Evolutionary conservation across 2,329 filamentous ascomycete species (phyloP).

Genomic region (Fusarium stilboides): DNA sequence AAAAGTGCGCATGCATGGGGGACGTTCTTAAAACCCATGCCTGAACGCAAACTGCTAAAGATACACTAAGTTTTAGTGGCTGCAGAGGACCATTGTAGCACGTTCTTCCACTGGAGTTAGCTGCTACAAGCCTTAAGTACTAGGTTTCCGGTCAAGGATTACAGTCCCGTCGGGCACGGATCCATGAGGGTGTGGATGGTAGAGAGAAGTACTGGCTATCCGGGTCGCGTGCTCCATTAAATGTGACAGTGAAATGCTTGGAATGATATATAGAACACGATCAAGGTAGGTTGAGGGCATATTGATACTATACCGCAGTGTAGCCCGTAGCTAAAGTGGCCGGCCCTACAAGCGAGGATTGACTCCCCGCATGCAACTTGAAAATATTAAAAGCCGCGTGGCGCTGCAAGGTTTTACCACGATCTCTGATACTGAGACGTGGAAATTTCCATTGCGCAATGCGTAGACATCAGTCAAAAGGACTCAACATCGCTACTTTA

Average conservation of each 20-base stretch:
- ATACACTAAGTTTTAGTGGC: conserved; percentile 40
- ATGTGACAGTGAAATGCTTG: neutral
- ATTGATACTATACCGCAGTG: too few species aligned
- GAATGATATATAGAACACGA: neutral
- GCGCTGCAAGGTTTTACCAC: conserved; percentile 48
- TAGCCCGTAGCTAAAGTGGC: too few species aligned
- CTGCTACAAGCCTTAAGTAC: neutral
- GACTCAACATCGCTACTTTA: neutral
- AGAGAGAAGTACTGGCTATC: conserved; percentile 11
- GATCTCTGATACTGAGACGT: conserved; percentile 26
- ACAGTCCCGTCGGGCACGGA: too few species aligned
- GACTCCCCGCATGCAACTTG: conserved; percentile 21
- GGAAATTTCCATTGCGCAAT: conserved; percentile 23
- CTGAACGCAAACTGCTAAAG: conserved; percentile 27
- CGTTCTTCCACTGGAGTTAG: conserved; percentile 27
- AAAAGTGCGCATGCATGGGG: conserved; percentile 22
- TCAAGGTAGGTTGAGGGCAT: too few species aligned
- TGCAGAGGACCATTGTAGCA: conserved; percentile 23
- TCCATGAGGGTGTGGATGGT: too few species aligned
- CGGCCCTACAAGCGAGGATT: neutral
- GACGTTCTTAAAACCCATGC: conserved; percentile 7
- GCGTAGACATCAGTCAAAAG: conserved; percentile 14
- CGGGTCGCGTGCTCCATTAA: conserved; percentile 18
- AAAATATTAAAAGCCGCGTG: conserved; percentile 43
- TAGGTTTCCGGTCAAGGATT: neutral